These are phyloP conservation scores for Lepiota venenata DNA, from an alignment of 768 basidiomycete species.

Conservation along the genomic window DNA sequence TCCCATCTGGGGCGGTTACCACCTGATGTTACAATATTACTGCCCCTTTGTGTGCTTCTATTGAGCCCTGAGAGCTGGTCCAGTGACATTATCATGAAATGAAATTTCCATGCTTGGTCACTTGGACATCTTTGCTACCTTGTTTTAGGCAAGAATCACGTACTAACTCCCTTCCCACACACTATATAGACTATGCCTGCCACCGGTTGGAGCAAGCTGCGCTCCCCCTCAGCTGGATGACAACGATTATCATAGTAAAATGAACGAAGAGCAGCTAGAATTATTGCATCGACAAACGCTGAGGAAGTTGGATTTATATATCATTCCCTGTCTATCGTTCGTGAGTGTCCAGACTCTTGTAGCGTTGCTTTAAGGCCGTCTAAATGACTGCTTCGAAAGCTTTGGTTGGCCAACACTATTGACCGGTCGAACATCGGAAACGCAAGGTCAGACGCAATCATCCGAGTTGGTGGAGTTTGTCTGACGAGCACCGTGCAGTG, in stretches of 20 bases:
- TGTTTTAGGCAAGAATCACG: too few species aligned
- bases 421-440: slow-evolving; percentile 30
- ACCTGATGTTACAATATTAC: too few species aligned
- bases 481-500: slow-evolving; percentile 5
- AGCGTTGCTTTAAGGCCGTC: neutral
- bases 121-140: too few species aligned
- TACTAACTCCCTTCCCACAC: neutral
- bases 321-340: slow-evolving; percentile 28
- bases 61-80: too few species aligned
- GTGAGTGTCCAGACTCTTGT: slow-evolving; percentile 21
- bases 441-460: slow-evolving; percentile 11
- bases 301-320: slow-evolving; percentile 29
- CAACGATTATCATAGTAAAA: neutral
- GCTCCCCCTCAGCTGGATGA: neutral
- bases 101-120: too few species aligned
- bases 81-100: too few species aligned
- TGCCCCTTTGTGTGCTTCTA: too few species aligned
- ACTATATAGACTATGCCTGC: neutral
- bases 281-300: slow-evolving; percentile 13
- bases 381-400: neutral
- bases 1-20: too few species aligned
- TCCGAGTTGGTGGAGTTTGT: too few species aligned
- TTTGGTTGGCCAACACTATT: slow-evolving; percentile 16
- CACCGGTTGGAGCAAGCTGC: neutral
- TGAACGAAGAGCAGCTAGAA: neutral